These are phyloP conservation scores for Hygrocybe coccinea DNA, from an alignment of 768 basidiomycete species.

Conservation along the genomic window DNA sequence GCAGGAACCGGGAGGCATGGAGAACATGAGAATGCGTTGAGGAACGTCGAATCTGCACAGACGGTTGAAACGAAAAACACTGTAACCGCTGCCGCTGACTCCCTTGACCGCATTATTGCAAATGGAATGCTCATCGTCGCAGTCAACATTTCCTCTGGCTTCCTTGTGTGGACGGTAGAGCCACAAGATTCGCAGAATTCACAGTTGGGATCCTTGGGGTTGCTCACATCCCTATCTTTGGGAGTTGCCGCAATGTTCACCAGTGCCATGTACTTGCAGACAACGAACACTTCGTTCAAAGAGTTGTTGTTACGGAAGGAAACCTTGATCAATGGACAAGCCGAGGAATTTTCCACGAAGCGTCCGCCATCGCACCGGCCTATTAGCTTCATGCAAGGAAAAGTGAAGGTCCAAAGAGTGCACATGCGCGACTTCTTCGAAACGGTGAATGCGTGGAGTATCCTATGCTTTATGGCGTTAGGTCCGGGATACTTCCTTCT, in stretches of 20 bases:
- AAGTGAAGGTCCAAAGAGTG: not conserved
- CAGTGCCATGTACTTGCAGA: not conserved
- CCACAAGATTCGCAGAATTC: not conserved
- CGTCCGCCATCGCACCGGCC: not conserved
- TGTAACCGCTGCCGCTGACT: not conserved
- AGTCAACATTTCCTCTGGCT: not conserved
- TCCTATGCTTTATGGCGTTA: not conserved
- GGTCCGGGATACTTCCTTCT: not conserved
- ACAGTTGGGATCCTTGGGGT: not conserved
- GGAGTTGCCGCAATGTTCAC: not conserved
- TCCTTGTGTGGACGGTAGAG: not conserved
- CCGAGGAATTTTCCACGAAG: not conserved
- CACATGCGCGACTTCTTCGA: not conserved
- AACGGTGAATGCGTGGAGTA: not conserved
- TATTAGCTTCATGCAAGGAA: not conserved
- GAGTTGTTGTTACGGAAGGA: not conserved
- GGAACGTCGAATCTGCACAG: not conserved
- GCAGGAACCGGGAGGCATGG: not conserved
- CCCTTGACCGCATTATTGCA: not conserved
- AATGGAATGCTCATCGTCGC: not conserved
- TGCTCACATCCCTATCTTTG: not conserved
- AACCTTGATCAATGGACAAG: not conserved
- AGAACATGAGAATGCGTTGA: not conserved
- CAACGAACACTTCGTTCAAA: not conserved
- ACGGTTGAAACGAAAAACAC: not conserved